phyloP scores from a whole-genome alignment of 306 rosid genomes.

The Acacia melanoxylon region DNA sequence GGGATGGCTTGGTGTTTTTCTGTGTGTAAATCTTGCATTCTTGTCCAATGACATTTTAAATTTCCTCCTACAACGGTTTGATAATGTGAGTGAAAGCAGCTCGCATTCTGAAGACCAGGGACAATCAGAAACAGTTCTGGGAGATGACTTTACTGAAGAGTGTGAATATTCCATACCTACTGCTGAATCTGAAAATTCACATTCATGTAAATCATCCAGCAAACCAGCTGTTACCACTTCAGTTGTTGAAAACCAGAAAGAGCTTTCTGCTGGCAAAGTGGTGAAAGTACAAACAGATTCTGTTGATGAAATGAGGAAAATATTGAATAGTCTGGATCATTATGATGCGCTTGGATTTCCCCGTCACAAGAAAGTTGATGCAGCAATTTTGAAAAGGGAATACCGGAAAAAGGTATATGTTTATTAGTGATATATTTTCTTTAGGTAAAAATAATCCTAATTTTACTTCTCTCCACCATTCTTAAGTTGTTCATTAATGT shows the following conservation, averaged over 20 bases:
- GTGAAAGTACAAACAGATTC: conserved; percentile 58
- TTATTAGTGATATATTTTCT: conserved; percentile 14
- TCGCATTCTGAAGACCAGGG: conserved; percentile 77
- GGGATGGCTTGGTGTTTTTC: conserved; percentile 92
- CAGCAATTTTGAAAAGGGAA: conserved; percentile 67
- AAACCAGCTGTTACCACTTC: conserved; percentile 54
- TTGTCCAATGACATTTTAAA: conserved; percentile 76
- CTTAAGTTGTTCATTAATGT: conserved; percentile 4
- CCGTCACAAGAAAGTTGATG: conserved; percentile 81
- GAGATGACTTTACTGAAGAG: conserved; percentile 73
- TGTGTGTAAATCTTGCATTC: conserved; percentile 82
- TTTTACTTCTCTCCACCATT: background rate
- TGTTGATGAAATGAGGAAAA: conserved; percentile 83
- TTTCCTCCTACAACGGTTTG: conserved; percentile 89
- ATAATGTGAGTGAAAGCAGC: conserved; percentile 69
- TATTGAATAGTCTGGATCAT: conserved; percentile 68
- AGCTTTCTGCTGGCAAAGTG: conserved; percentile 56
- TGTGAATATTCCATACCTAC: conserved; percentile 66
- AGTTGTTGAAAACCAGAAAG: conserved; percentile 52
- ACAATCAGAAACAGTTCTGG: conserved; percentile 63
- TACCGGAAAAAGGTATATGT: conserved; percentile 74
- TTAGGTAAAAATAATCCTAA: background rate
- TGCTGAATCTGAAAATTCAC: conserved; percentile 65
- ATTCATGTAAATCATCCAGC: conserved; percentile 75
- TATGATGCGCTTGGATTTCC: conserved; percentile 83